Base-by-base conservation (phyloP, 2,329 filamentous ascomycete species). In the Scortechinia acanthostroma region DNA sequence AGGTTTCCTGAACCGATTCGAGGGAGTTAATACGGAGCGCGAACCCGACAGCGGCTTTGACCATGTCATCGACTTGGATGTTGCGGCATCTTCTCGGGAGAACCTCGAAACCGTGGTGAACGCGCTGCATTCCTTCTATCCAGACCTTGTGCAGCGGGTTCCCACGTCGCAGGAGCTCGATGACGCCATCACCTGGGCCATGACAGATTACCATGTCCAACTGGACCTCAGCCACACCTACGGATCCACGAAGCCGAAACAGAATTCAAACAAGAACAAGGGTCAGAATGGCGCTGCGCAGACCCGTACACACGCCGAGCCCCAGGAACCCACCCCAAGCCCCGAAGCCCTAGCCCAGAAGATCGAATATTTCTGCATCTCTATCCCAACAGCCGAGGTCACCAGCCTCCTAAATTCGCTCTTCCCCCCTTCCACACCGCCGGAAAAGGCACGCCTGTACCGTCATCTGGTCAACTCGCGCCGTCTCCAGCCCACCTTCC, bases 1-100 rank as follows among this genome's bases (percentile, higher is more conserved):
- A 54, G 88, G 89, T 2, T 98, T 98, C 64, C 73, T 98, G 52
- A 64, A 77, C 13, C 81, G 93, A 25, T 97, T 95, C 58, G 86
- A 98, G 65, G 77, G 84, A 17, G 73, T 90, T 47, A 77, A 91
- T 51, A 67, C 74, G 1, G 73, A 80, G 16, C 66, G 66, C 4
- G 62, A 67, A n/a, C 91, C 93, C 1, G 93, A 98, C 57, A 73
- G 83, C 50, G 74, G 76, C 4, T 98, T 98, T 54, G 88, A 96
- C 56, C 68, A 80, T 3, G 71, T 95, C 37, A 94, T 98, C 56
- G 77, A 95, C 52, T 76, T 98, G 1, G 84, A 97, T 54, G 84
- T 90, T 4, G 70, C 79, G 3, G 74, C 74, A 1, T 80, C 80
- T n/a, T 96, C 90, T 42, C 80, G 91, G 3, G 74, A 81, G 45